Evolutionary conservation across 345 rosid genomes (phyloP), one percentile per base, ranked within the genome.

Genomic region (Populus tremula): DNA sequence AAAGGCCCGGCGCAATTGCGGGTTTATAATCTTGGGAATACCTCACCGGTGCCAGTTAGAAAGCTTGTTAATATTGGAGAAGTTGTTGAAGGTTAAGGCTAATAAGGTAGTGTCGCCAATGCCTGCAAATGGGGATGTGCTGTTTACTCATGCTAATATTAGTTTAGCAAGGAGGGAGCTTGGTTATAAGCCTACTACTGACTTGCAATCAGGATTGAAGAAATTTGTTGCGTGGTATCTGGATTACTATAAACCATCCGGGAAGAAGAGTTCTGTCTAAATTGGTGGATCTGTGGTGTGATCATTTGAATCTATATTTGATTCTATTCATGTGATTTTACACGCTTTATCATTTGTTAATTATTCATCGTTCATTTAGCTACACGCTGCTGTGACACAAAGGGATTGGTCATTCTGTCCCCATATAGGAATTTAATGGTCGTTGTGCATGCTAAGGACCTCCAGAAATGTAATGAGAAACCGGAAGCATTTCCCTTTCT

Each of bases 21-120:
- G 41, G 76, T 83, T 45, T 83, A 67, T 67, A 83, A 83, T 76
- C 76, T 83, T 21, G 82, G 85, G 25, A 83, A 83, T 72, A 83
- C 80, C 33, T 76, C 79, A 3, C 82, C 85, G 2, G 82, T 67
- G 47, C 75, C 85, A 63, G 85, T 83, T 72, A 20, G 72, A 6
- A 79, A 79, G 69, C 80, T 79, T 68, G 82, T 83, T 43, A 76
- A n/a, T 35, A 72, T 73, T 83, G 80, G 85, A 83, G 85, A 83
- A 79, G 70, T 71, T 83, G 64, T 9, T 83, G 82, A 83, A 83
- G 74, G 80, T 78, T 47, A 79, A 82, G 80, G 85, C 82, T 25
- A 82, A 82, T 71, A 82, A 72, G 70, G 68, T 67, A 72, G 80
- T 79, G 77, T 65, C 66, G 70, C 85, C 82, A 49, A 75, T 82